Evolutionary conservation across 2,329 filamentous ascomycete genomes (phyloP).

Genomic region (Pyricularia sp.): DNA sequence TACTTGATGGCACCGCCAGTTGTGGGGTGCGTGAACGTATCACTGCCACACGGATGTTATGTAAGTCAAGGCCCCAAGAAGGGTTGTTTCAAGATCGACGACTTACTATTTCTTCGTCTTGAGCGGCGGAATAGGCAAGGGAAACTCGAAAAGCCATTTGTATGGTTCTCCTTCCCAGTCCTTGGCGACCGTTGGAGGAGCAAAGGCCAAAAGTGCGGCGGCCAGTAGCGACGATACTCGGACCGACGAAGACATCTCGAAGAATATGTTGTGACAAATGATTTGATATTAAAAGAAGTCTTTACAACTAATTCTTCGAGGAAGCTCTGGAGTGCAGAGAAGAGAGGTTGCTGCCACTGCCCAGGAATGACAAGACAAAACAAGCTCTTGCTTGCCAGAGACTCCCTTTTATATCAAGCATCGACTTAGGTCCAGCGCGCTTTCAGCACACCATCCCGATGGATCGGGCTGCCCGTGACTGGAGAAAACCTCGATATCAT

Average conservation of each 20-base stretch:
- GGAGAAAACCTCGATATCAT: not conserved
- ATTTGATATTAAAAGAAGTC: not conserved
- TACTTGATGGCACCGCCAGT: constrained; percentile 17
- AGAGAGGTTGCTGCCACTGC: not conserved
- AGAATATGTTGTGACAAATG: not conserved
- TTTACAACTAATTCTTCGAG: not conserved
- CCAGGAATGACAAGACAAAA: not conserved
- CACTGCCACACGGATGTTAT: not conserved
- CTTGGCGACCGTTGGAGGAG: constrained; percentile 5
- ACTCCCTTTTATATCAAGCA: not conserved
- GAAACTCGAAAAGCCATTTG: constrained; percentile 12
- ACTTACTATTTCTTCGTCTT: constrained; percentile 8
- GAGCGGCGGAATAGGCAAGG: constrained; percentile 10
- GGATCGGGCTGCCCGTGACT: not conserved
- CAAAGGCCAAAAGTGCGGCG: not conserved
- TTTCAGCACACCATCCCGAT: not conserved
- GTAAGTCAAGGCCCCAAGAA: not conserved
- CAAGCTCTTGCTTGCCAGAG: not conserved
- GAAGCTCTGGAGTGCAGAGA: not conserved
- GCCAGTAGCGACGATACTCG: not conserved
- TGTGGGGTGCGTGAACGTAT: constrained; percentile 19
- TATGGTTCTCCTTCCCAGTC: constrained; percentile 12
- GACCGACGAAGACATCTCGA: not conserved
- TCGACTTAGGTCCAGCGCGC: not conserved
- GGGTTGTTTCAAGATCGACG: not conserved